A percentile compares a stretch with the other conserved stretches of the same genome.
Evolutionary conservation across 2,329 filamentous ascomycete species (phyloP).

Genomic region (Trichoderma cornu-damae): DNA sequence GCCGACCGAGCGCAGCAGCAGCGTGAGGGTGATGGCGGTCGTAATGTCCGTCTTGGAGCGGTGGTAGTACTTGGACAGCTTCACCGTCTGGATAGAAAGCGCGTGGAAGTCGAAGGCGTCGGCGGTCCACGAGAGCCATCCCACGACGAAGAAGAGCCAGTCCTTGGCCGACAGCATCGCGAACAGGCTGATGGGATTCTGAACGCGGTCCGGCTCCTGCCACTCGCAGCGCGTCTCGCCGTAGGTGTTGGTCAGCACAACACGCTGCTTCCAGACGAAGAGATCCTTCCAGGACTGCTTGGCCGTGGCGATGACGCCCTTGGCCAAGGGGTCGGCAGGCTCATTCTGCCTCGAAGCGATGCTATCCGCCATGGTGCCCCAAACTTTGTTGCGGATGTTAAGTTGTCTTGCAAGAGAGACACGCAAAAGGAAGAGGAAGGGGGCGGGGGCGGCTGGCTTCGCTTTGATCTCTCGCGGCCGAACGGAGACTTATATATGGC

Average conservation of each 20-base stretch:
- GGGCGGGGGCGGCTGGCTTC: background rate
- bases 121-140: conserved; percentile 70
- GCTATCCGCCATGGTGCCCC: background rate
- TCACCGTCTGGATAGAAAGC: conserved; percentile 70
- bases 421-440: background rate
- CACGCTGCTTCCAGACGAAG: conserved; percentile 69
- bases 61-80: conserved; percentile 52
- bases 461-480: background rate
- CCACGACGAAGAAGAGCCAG: conserved; percentile 73
- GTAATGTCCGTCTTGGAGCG: conserved; percentile 61
- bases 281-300: conserved; percentile 61
- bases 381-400: background rate
- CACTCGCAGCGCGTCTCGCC: conserved; percentile 64
- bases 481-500: background rate
- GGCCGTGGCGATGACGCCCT: conserved; percentile 59
- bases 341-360: conserved; percentile 31
- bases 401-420: background rate
- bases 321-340: conserved; percentile 61
- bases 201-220: conserved; percentile 59
- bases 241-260: conserved; percentile 58
- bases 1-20: conserved; percentile 69
- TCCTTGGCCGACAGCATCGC: conserved; percentile 57
- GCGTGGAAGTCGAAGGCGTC: conserved; percentile 84
- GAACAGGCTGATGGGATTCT: conserved; percentile 66
- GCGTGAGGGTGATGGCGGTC: conserved; percentile 69